These are phyloP conservation scores for Plasmopara viticola DNA, from an alignment of 352 stramenopile species.

Conservation along the genomic window DNA sequence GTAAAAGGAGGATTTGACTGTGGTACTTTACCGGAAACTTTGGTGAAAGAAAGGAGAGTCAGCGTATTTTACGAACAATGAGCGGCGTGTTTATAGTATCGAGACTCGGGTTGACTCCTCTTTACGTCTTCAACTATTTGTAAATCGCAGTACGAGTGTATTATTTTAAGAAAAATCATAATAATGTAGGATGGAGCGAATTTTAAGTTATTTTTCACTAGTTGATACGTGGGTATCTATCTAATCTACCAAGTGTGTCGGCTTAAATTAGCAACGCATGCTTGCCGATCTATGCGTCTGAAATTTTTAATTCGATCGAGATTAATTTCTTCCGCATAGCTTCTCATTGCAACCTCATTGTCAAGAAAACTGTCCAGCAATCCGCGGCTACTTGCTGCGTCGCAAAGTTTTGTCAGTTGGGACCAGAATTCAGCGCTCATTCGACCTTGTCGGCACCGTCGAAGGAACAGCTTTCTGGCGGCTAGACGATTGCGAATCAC, in stretches of 20 bases:
- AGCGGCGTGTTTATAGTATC: conserved; percentile 13
- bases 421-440: too few species aligned
- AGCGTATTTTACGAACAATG: conserved; percentile 25
- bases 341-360: too few species aligned
- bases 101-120: neutral
- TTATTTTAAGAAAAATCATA: conserved; percentile 33
- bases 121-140: conserved; percentile 2
- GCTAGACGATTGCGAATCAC: too few species aligned
- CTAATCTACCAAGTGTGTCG: neutral
- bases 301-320: conserved; percentile 24
- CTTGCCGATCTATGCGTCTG: conserved; percentile 22
- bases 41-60: conserved; percentile 14
- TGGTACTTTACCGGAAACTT: neutral
- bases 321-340: conserved; percentile 11
- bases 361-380: too few species aligned
- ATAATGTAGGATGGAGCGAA: conserved; percentile 40
- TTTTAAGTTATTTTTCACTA: conserved; percentile 6
- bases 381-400: too few species aligned
- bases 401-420: too few species aligned
- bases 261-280: conserved; percentile 6
- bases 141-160: conserved; percentile 34
- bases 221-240: conserved; percentile 1
- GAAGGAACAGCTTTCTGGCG: too few species aligned
- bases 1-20: conserved; percentile 4
- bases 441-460: too few species aligned